Base-by-base conservation (phyloP, 345 rosid species). In the Xanthoceras sorbifolium region DNA sequence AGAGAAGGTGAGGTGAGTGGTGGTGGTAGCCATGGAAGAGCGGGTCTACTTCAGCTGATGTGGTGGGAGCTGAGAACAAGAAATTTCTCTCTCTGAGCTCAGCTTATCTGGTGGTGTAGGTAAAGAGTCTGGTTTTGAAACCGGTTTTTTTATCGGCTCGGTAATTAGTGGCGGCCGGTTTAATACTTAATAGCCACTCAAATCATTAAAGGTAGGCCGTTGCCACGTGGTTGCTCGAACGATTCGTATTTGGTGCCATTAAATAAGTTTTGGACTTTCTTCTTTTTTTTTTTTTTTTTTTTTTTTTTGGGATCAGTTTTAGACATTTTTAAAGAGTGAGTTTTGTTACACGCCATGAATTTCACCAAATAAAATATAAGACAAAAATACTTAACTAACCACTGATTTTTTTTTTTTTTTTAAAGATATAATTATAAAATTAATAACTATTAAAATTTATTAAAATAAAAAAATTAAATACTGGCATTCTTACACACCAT, bases 1-100 rank as follows among this genome's bases (percentile, higher is more conserved):
- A 71, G 59, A 71, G 57, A 87, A 65, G 46, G 79, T 57, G 81
- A 87, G 61, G 32, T 70, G 79, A 31, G 82, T 46, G 74, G 82
- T 71, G 32, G 76, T 71, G 72, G 61, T 55, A 22, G 91, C 85
- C 85, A 86, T 85, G 60, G 80, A 46, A n/a, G 66, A 15, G 55
- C 34, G 34, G 31, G 8, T 38, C 32, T 17, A 42, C 14, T n/a
- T 5, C 12, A n/a, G 4, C 52, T 40, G 44, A 64, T 40, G 22
- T 29, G 7, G 4, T 29, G 28, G 12, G 71, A 64, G 78, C 72
- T 8, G 18, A 65, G 77, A 73, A 63, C 63, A 14, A 57, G 32
- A 12, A 63, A 36, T 11, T 7, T 72, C 50, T 63, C 66, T 7
- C 11, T 15, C 9, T 32, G 36, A 10, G 69, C 52, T 72, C 79